phyloP scores from a whole-genome alignment of 2,329 filamentous ascomycete genomes.

The Metarhizium humberi region DNA sequence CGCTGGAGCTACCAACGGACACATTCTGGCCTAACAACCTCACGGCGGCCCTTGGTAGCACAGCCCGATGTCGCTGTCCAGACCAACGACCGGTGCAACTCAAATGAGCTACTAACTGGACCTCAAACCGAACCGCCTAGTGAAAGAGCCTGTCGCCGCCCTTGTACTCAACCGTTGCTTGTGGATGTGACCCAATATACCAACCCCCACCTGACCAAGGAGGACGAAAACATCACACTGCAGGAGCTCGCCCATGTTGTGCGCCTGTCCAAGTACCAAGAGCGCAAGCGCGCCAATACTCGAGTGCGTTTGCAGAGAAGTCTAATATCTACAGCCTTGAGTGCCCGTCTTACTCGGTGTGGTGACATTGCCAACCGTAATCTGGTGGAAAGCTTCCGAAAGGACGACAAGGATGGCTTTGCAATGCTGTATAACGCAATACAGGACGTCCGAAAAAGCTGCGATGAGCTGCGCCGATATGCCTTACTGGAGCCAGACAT shows the following conservation, averaged over 20 bases:
- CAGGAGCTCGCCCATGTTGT: conserved; percentile 72
- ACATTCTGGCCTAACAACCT: conserved; percentile 27
- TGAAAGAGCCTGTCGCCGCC: conserved; percentile 31
- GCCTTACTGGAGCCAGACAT: conserved; percentile 65
- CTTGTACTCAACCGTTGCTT: conserved; percentile 45
- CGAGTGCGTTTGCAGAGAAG: conserved; percentile 65
- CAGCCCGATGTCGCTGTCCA: conserved; percentile 27
- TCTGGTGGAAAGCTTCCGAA: conserved; percentile 68
- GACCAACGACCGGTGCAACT: conserved; percentile 18
- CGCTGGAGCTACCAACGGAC: conserved; percentile 28
- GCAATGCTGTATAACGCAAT: conserved; percentile 66
- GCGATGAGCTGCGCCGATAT: conserved; percentile 62
- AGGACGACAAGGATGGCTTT: conserved; percentile 72
- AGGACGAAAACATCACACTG: conserved; percentile 58
- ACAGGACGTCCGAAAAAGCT: conserved; percentile 70
- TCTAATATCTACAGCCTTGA: conserved; percentile 65
- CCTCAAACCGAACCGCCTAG: conserved; percentile 24
- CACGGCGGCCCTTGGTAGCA: conserved; percentile 40
- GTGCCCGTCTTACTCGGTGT: conserved; percentile 63
- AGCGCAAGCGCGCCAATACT: conserved; percentile 67
- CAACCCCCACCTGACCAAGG: conserved; percentile 49
- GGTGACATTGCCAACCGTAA: conserved; percentile 67
- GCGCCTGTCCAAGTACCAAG: conserved; percentile 69
- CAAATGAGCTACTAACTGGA: conserved; percentile 17
- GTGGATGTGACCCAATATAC: conserved; percentile 58